Evolutionary conservation across 176 grass and related monocot species (phyloP).

Genomic region (Musa schizocarpa): DNA sequence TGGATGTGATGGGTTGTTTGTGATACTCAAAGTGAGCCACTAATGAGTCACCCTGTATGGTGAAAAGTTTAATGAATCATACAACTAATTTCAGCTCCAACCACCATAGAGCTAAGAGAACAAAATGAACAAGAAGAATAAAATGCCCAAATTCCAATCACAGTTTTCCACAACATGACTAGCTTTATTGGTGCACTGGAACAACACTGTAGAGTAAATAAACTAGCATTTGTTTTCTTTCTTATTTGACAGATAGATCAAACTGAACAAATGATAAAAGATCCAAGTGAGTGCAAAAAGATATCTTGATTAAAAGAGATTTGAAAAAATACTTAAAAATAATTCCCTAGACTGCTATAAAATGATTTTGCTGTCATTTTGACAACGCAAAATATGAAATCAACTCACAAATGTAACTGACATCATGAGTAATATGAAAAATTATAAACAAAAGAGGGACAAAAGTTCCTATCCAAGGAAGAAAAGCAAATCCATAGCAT

Average conservation of each 20-base stretch:
- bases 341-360: too few species aligned
- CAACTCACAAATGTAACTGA: background rate
- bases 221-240: too few species aligned
- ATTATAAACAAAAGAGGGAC: background rate
- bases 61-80: background rate
- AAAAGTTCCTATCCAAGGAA: background rate
- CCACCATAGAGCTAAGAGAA: background rate
- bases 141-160: too few species aligned
- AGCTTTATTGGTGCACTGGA: too few species aligned
- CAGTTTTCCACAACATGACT: too few species aligned
- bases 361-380: too few species aligned
- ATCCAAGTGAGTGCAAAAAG: too few species aligned
- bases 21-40: slow-evolving; percentile 79
- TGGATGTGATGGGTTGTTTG: slow-evolving; percentile 79
- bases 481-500: background rate
- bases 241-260: too few species aligned
- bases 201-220: too few species aligned
- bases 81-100: background rate
- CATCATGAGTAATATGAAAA: background rate
- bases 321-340: too few species aligned
- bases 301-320: too few species aligned
- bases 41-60: slow-evolving; percentile 34
- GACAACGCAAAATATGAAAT: background rate
- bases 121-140: background rate
- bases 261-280: too few species aligned